These are phyloP conservation scores for Kalmusia sp. DNA, from an alignment of 2,329 filamentous ascomycete species.

Conservation along the genomic window DNA sequence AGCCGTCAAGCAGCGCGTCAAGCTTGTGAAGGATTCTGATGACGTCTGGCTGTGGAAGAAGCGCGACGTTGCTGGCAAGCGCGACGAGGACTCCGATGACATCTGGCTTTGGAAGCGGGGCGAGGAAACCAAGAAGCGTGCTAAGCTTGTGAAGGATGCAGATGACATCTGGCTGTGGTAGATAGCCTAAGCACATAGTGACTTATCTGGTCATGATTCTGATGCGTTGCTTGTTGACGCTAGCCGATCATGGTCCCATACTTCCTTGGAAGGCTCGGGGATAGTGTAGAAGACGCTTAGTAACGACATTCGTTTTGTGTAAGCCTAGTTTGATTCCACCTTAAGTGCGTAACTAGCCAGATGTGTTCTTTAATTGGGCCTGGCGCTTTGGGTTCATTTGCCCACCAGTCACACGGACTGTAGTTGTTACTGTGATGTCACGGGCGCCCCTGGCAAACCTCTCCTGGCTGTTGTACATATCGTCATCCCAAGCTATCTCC, in stretches of 20 bases:
- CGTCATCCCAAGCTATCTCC: slow-evolving; percentile 14
- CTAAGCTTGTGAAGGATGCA: slow-evolving; percentile 1
- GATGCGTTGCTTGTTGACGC: no score
- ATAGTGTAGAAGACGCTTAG: neutral
- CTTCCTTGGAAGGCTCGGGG: no score
- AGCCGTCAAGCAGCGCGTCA: neutral
- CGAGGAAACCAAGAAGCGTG: slow-evolving; percentile 2
- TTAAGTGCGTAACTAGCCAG: no score
- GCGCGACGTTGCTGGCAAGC: slow-evolving; percentile 2
- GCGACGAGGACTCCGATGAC: slow-evolving; percentile 1
- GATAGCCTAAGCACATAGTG: neutral
- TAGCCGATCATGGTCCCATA: no score
- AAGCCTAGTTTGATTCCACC: no score
- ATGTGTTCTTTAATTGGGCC: no score
- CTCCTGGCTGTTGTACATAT: slow-evolving; percentile 19
- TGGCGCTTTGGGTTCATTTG: neutral
- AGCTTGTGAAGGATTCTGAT: slow-evolving; percentile 2
- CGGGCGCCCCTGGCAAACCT: slow-evolving; percentile 13
- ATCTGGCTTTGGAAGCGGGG: slow-evolving; percentile 4
- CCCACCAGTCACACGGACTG: slow-evolving; percentile 4
- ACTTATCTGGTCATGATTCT: no score
- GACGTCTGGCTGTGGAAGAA: slow-evolving; percentile 5
- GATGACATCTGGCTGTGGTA: slow-evolving; percentile 5
- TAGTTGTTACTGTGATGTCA: slow-evolving; percentile 16
- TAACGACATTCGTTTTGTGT: neutral